phyloP scores from a whole-genome alignment of 163 green algal genomes.

The Coccomyxa subellipsoidea region DNA sequence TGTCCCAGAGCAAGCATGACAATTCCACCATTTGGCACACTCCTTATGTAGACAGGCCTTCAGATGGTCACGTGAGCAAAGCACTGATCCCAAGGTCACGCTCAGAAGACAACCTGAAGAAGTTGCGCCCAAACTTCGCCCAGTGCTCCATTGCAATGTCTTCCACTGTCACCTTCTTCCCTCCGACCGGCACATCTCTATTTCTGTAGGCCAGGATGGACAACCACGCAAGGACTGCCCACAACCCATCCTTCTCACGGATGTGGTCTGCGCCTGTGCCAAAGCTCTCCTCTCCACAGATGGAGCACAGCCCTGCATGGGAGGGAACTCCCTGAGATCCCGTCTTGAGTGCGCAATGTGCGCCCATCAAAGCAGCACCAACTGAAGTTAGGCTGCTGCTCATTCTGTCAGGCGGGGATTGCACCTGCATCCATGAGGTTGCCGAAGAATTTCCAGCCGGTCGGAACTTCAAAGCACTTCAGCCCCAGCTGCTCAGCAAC shows the following conservation, averaged over 20 bases:
- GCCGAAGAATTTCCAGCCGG: constrained; percentile 99
- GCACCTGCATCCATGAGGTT: constrained; percentile 97
- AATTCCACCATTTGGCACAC: too few relatives aligned
- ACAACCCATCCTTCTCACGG: constrained; percentile 95
- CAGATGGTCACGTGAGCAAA: too few relatives aligned
- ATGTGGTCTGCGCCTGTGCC: constrained; percentile 73
- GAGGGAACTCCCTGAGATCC: too few relatives aligned
- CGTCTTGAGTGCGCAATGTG: too few relatives aligned
- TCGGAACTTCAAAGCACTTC: constrained; percentile 95
- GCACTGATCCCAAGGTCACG: too few relatives aligned
- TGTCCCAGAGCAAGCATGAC: background rate
- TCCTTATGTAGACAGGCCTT: too few relatives aligned
- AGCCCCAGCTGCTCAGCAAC: constrained; percentile 75
- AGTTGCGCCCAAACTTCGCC: constrained; percentile 94
- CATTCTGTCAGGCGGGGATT: background rate
- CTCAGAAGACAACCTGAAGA: constrained; percentile 76
- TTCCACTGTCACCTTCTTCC: constrained; percentile 77
- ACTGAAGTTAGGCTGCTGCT: too few relatives aligned
- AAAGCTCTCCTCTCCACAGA: constrained; percentile 99
- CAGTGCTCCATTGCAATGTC: constrained; percentile 95
- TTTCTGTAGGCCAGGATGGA: constrained; percentile 95
- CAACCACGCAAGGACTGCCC: constrained; percentile 97
- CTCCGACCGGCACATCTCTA: constrained; percentile 76
- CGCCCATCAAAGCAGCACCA: too few relatives aligned
- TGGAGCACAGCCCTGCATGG: constrained; percentile 80